A percentile compares a stretch with the other conserved stretches of the same genome.
Conservation (phyloP, 1,284 basidiomycete species). For the Gomphus bonarii region DNA sequence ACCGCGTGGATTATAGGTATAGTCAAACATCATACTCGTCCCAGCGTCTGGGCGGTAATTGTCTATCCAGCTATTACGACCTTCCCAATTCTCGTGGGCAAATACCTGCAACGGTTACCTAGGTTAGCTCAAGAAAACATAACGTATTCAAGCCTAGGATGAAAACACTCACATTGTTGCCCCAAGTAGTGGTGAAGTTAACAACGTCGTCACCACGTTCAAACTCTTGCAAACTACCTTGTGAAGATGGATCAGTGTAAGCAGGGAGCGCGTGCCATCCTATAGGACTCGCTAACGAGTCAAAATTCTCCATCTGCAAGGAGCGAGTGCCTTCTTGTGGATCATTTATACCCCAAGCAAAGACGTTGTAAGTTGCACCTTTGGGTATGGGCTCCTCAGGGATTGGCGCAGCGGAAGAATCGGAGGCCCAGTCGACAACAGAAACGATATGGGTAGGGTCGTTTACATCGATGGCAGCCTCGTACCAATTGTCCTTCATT, state of each 20-base stretch:
- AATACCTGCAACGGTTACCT: conserved; percentile 36
- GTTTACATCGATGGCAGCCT: conserved; percentile 54
- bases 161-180: conserved; percentile 64
- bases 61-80: conserved; percentile 58
- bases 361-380: conserved; percentile 57
- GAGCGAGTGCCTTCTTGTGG: conserved; percentile 52
- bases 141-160: neutral
- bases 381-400: conserved; percentile 27
- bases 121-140: neutral
- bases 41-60: conserved; percentile 76
- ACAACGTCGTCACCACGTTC: conserved; percentile 32
- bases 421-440: conserved; percentile 77
- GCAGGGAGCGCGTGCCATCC: conserved; percentile 74
- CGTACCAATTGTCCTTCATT: conserved; percentile 82
- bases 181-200: conserved; percentile 75
- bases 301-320: conserved; percentile 51
- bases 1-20: conserved; percentile 49
- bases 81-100: conserved; percentile 86
- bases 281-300: conserved; percentile 66
- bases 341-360: conserved; percentile 68
- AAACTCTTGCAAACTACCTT: neutral
- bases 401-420: conserved; percentile 37
- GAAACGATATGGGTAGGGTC: conserved; percentile 63
- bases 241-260: conserved; percentile 37
- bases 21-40: conserved; percentile 52